Conservation (phyloP, 345 rosid genomes). For the Populus ilicifolia region DNA sequence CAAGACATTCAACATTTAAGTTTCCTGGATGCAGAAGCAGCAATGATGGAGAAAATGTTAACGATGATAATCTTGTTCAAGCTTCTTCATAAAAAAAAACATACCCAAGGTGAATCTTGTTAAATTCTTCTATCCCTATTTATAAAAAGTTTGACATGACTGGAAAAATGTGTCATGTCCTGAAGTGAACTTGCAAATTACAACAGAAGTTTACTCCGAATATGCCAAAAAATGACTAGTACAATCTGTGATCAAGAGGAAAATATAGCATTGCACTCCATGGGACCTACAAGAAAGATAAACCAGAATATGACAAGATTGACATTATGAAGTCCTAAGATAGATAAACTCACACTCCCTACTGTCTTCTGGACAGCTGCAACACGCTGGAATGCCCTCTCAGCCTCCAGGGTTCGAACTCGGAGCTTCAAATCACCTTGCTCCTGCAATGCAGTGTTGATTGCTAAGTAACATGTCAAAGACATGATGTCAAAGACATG, state of each 20-base stretch:
- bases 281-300: neutral
- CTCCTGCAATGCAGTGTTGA: constrained; percentile 48
- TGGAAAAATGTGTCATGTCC: neutral
- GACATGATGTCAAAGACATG: neutral
- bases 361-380: constrained; percentile 88
- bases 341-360: constrained; percentile 67
- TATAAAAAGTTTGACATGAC: neutral
- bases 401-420: constrained; percentile 86
- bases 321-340: neutral
- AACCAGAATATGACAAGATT: neutral
- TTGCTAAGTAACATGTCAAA: neutral
- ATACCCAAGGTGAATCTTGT: neutral
- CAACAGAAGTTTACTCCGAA: neutral
- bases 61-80: neutral
- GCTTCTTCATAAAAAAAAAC: neutral
- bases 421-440: constrained; percentile 98
- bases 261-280: neutral
- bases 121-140: neutral
- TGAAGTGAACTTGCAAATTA: neutral
- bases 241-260: neutral
- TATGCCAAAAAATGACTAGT: neutral
- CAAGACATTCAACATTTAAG: neutral
- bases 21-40: neutral
- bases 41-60: neutral
- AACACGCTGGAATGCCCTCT: constrained; percentile 94